Conservation (phyloP, 306 rosid species). For the Casuarina cunninghamiana region DNA sequence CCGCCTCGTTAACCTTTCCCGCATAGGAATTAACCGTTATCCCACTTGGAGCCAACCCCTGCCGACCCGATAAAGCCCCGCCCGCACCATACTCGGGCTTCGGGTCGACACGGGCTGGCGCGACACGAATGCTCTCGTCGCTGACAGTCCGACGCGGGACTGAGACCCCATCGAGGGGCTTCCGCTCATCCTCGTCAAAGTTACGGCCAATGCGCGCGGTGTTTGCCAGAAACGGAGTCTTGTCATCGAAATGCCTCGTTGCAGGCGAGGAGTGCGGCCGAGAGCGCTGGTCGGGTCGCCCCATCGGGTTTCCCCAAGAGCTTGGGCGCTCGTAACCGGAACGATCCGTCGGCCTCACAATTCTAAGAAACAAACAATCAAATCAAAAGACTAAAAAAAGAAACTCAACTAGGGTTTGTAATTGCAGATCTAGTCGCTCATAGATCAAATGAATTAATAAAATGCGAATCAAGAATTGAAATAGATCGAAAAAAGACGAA, state of each 20-base stretch:
- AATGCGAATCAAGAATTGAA: not conserved
- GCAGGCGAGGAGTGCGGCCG: constrained; percentile 88
- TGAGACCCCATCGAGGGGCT: constrained; percentile 78
- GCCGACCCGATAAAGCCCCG: constrained; percentile 54
- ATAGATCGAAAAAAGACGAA: not conserved
- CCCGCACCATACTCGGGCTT: constrained; percentile 52
- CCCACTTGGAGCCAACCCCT: constrained; percentile 46
- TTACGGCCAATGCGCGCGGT: constrained; percentile 80
- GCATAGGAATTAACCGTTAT: constrained; percentile 45
- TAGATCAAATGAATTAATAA: not conserved
- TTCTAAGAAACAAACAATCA: constrained; percentile 31
- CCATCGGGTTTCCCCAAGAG: constrained; percentile 69
- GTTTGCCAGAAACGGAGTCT: constrained; percentile 62
- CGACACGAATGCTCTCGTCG: constrained; percentile 63
- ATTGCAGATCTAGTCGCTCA: constrained; percentile 32
- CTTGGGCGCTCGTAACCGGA: constrained; percentile 64
- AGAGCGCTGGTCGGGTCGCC: constrained; percentile 76
- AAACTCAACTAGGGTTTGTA: constrained; percentile 14
- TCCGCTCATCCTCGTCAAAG: constrained; percentile 97
- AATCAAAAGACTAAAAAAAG: not conserved
- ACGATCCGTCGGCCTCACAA: constrained; percentile 72
- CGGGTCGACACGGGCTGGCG: constrained; percentile 47
- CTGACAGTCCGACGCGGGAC: constrained; percentile 65
- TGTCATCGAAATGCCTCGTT: constrained; percentile 77
- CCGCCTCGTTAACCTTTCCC: constrained; percentile 50